phyloP scores from a whole-genome alignment of 2,329 filamentous ascomycete genomes.

The Fusarium veterinarium region DNA sequence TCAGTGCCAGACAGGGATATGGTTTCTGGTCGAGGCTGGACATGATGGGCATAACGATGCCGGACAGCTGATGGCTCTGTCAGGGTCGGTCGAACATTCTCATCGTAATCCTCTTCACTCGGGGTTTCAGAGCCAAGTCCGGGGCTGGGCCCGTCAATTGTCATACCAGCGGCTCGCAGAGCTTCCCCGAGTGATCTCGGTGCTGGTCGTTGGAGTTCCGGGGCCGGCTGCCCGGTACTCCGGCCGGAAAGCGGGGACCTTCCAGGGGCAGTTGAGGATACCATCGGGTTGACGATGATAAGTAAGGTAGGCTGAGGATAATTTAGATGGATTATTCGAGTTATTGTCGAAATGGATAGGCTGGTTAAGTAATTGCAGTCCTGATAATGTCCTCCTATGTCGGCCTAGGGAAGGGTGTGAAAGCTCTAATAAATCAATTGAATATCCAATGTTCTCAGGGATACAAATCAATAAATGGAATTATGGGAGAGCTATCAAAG shows the following conservation, averaged over 20 bases:
- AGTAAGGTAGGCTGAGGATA: neutral
- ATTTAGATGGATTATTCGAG: neutral
- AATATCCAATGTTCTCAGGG: neutral
- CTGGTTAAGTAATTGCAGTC: neutral
- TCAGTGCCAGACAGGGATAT: constrained; percentile 17
- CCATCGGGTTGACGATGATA: constrained; percentile 10
- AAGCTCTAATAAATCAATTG: neutral
- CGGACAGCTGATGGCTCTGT: constrained; percentile 33
- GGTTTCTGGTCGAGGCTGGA: constrained; percentile 3
- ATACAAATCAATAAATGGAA: neutral
- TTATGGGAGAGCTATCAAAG: neutral
- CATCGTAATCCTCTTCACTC: constrained; percentile 61
- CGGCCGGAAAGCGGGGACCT: constrained; percentile 20
- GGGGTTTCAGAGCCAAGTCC: constrained; percentile 54
- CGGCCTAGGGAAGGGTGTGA: neutral
- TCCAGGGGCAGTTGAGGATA: constrained; percentile 5
- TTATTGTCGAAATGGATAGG: neutral
- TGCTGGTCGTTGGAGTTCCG: constrained; percentile 21
- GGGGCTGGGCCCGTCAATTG: constrained; percentile 29
- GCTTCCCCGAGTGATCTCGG: constrained; percentile 46
- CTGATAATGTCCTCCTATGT: neutral
- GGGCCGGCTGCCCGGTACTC: constrained; percentile 7
- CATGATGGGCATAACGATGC: constrained; percentile 23
- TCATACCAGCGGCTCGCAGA: constrained; percentile 42
- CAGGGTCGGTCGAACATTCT: constrained; percentile 48